Evolutionary conservation across 2,329 filamentous ascomycete genomes (phyloP).

Genomic region (Cladosporium oxysporum): DNA sequence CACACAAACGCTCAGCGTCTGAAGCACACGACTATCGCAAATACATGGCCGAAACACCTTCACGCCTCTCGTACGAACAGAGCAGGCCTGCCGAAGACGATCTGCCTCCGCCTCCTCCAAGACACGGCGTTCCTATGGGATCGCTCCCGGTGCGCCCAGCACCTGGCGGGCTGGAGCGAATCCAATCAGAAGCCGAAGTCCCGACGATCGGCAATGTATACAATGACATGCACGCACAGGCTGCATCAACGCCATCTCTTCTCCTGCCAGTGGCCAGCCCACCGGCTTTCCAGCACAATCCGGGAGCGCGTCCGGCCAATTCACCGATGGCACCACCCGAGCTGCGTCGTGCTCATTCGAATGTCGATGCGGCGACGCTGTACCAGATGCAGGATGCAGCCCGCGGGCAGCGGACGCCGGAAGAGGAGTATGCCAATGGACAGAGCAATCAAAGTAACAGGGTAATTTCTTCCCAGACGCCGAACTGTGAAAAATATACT

Average conservation of each 20-base stretch:
- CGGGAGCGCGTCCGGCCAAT: slow-evolving; percentile 68
- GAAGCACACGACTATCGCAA: slow-evolving; percentile 49
- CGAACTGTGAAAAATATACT: slow-evolving; percentile 39
- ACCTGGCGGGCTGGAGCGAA: slow-evolving; percentile 52
- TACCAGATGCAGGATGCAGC: slow-evolving; percentile 73
- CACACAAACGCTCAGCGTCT: slow-evolving; percentile 52
- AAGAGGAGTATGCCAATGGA: slow-evolving; percentile 26
- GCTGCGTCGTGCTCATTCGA: slow-evolving; percentile 76
- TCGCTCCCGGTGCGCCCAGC: slow-evolving; percentile 21
- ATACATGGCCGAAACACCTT: slow-evolving; percentile 43
- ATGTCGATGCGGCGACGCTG: slow-evolving; percentile 79
- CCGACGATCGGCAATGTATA: slow-evolving; percentile 46
- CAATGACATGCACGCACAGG: slow-evolving; percentile 10
- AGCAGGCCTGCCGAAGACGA: slow-evolving; percentile 36
- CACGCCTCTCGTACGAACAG: slow-evolving; percentile 42
- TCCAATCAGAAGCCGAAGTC: slow-evolving; percentile 60
- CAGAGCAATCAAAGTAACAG: slow-evolving; percentile 13
- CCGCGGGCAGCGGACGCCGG: slow-evolving; percentile 34
- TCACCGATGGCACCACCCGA: slow-evolving; percentile 75
- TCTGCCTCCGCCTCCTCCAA: slow-evolving; percentile 41
- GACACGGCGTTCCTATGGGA: slow-evolving; percentile 36
- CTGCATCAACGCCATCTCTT: slow-evolving; percentile 43
- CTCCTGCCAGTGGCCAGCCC: slow-evolving; percentile 72
- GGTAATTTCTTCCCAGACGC: slow-evolving; percentile 12
- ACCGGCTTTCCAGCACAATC: slow-evolving; percentile 75